phyloP scores from a whole-genome alignment of 352 stramenopile genomes.

The Globisporangium sylvaticum region DNA sequence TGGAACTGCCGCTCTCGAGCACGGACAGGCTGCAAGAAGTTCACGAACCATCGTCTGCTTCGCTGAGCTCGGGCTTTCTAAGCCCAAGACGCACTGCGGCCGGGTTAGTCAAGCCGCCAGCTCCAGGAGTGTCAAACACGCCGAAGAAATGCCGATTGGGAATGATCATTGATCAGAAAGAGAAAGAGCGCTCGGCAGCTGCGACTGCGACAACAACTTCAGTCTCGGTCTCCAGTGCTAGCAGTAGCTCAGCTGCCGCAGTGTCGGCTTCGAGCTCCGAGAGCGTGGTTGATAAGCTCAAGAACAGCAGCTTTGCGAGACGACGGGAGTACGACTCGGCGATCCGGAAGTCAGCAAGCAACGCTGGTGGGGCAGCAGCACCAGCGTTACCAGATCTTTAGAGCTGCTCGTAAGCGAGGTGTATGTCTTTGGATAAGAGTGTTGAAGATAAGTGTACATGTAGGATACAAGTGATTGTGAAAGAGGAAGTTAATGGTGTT shows the following conservation, averaged over 20 bases:
- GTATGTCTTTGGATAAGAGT: not conserved
- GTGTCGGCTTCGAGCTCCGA: not conserved
- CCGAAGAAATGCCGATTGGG: constrained; percentile 55
- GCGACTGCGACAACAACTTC: not conserved
- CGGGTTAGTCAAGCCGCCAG: constrained; percentile 5
- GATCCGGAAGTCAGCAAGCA: constrained; percentile 34
- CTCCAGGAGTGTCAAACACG: constrained; percentile 36
- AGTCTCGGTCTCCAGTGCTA: not conserved
- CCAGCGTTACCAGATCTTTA: constrained; percentile 6
- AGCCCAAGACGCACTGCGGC: not conserved
- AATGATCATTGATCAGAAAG: constrained; percentile 54
- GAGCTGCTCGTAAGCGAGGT: not conserved
- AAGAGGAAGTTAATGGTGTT: not conserved
- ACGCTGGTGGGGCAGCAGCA: not conserved
- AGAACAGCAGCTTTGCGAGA: constrained; percentile 67
- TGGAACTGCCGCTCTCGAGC: constrained; percentile 50
- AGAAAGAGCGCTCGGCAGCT: constrained; percentile 26
- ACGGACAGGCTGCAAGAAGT: constrained; percentile 46
- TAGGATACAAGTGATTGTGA: not conserved
- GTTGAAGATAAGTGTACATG: not conserved
- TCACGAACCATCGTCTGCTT: constrained; percentile 24
- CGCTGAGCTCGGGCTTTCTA: not conserved
- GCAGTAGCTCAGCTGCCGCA: not conserved
- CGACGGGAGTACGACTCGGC: constrained; percentile 67
- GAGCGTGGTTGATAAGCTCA: constrained; percentile 40